Conservation (phyloP, 768 basidiomycete species). For the Tulasnella sp. region DNA sequence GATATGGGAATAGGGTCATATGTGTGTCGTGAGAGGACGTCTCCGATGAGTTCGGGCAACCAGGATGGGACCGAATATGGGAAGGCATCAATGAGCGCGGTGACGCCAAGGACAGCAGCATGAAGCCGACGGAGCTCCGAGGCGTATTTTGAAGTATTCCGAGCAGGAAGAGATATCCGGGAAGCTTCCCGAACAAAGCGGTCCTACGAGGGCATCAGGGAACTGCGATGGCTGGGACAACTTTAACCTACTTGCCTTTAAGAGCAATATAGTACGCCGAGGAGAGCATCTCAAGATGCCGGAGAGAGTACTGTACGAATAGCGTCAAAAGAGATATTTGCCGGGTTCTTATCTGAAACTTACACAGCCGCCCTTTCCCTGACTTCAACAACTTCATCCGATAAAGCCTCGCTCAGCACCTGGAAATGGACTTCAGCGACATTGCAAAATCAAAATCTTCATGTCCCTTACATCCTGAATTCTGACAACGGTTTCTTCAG, state of each 20-base stretch:
- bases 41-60: constrained; percentile 77
- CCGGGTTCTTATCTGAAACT: background rate
- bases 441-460: background rate
- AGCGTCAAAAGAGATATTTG: constrained; percentile 18
- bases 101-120: constrained; percentile 88
- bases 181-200: constrained; percentile 70
- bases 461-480: constrained; percentile 55
- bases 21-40: constrained; percentile 66
- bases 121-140: constrained; percentile 67
- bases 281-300: constrained; percentile 33
- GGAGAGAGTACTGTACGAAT: constrained; percentile 24
- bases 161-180: constrained; percentile 50
- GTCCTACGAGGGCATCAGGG: constrained; percentile 33
- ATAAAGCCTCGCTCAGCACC: constrained; percentile 68
- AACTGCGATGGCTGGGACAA: background rate
- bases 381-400: constrained; percentile 33
- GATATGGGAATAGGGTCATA: constrained; percentile 57
- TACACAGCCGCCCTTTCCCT: constrained; percentile 27
- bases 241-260: constrained; percentile 22
- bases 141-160: constrained; percentile 54
- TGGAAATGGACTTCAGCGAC: constrained; percentile 21
- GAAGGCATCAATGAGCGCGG: constrained; percentile 85
- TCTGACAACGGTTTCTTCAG: constrained; percentile 59
- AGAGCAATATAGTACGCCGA: constrained; percentile 29
- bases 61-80: constrained; percentile 94